Percentiles rank a stretch among this genome's conserved stretches.
phyloP scores from a whole-genome alignment of 345 rosid genomes.

The Arabidopsis arenosa region DNA sequence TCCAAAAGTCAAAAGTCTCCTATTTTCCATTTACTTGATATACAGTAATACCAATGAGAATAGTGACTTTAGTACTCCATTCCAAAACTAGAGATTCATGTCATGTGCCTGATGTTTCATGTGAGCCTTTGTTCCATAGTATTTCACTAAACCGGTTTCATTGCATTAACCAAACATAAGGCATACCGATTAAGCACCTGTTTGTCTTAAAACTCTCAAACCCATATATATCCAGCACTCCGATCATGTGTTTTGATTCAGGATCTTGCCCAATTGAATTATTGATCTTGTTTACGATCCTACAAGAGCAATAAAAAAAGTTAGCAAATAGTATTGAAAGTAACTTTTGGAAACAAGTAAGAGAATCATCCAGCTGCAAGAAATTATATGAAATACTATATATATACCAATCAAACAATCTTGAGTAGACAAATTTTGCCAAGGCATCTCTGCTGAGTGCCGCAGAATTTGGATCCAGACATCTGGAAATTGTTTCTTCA shows the following conservation, averaged over 20 bases:
- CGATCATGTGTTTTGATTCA: slow-evolving; percentile 77
- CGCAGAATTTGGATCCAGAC: slow-evolving; percentile 90
- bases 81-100: neutral
- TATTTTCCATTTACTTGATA: neutral
- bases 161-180: slow-evolving; percentile 46
- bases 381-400: slow-evolving; percentile 20
- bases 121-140: slow-evolving; percentile 15
- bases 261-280: slow-evolving; percentile 95
- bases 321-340: slow-evolving; percentile 21
- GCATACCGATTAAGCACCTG: slow-evolving; percentile 83
- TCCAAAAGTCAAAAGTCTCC: slow-evolving; percentile 7
- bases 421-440: slow-evolving; percentile 90
- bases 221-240: slow-evolving; percentile 98
- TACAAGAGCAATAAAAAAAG: slow-evolving; percentile 44
- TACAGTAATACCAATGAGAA: slow-evolving; percentile 4
- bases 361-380: slow-evolving; percentile 25
- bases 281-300: slow-evolving; percentile 93
- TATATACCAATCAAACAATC: slow-evolving; percentile 93
- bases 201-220: slow-evolving; percentile 99
- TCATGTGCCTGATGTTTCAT: slow-evolving; percentile 33
- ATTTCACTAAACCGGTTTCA: slow-evolving; percentile 17
- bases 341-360: slow-evolving; percentile 2
- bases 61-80: neutral
- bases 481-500: slow-evolving; percentile 94
- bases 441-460: slow-evolving; percentile 88